A percentile compares a stretch with the other conserved stretches of the same genome.
Evolutionary conservation across 257 asterid species (phyloP).

Genomic region (Solanum chilense): DNA sequence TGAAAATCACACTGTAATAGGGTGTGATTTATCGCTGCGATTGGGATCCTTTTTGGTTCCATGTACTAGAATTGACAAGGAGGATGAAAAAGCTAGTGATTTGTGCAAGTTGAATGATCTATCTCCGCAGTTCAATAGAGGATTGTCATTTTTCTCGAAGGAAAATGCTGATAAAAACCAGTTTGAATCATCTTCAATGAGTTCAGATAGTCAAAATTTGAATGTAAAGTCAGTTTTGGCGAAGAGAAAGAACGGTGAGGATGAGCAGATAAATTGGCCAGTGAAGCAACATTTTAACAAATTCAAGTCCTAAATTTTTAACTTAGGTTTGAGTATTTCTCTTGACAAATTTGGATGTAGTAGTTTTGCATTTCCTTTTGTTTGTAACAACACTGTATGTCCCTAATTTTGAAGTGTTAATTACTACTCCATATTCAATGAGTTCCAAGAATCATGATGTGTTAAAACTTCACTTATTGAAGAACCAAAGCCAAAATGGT

Average conservation of each 20-base stretch:
- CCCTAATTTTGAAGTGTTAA: slow-evolving; percentile 1
- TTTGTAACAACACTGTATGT: not conserved
- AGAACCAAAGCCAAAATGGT: not conserved
- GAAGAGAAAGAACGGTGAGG: slow-evolving; percentile 14
- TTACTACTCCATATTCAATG: not conserved
- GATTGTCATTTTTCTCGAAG: slow-evolving; percentile 8
- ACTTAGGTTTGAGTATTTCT: slow-evolving; percentile 1
- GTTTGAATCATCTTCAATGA: slow-evolving; percentile 1
- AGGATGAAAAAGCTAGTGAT: slow-evolving; percentile 9
- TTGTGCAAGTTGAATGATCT: slow-evolving; percentile 11
- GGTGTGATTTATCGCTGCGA: slow-evolving; percentile 75
- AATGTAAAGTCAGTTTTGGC: not conserved
- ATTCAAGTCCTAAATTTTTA: slow-evolving; percentile 2
- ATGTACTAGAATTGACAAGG: slow-evolving; percentile 7
- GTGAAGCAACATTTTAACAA: slow-evolving; percentile 12
- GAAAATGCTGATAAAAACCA: slow-evolving; percentile 1
- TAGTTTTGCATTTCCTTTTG: not conserved
- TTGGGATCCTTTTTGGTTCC: slow-evolving; percentile 51
- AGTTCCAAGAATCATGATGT: not conserved
- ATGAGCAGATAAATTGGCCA: slow-evolving; percentile 10
- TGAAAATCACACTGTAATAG: slow-evolving; percentile 19
- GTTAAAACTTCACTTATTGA: not conserved
- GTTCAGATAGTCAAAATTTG: slow-evolving; percentile 7
- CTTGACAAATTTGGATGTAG: not conserved
- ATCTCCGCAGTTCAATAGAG: slow-evolving; percentile 7